phyloP scores from a whole-genome alignment of 495 filamentous ascomycete species.

The Podospora conica region DNA sequence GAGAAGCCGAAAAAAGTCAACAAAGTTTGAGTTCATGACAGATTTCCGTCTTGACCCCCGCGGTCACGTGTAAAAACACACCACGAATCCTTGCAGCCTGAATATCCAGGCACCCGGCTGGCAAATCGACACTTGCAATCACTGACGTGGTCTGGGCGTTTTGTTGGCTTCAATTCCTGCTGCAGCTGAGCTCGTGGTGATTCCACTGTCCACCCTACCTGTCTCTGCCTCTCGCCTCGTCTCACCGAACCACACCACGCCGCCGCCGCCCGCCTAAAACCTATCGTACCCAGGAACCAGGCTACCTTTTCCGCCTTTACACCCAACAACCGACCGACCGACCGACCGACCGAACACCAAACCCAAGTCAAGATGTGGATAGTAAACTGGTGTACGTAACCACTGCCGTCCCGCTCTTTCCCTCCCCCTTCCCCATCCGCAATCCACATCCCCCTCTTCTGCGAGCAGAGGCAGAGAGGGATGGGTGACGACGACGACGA shows the following conservation, averaged over 20 bases:
- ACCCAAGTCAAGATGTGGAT: constrained; percentile 79
- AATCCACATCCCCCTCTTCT: neutral
- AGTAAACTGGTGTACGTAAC: constrained; percentile 84
- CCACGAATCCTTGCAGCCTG: neutral
- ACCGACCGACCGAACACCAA: neutral
- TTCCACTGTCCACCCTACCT: neutral
- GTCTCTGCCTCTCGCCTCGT: constrained; percentile 4
- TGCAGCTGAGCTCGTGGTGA: neutral
- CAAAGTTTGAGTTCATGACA: neutral
- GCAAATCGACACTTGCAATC: neutral
- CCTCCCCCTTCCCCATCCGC: neutral
- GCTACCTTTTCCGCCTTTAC: too few species aligned
- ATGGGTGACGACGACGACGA: too few species aligned
- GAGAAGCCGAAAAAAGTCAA: neutral
- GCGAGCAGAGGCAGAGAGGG: neutral
- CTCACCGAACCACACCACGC: neutral
- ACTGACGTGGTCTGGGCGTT: neutral
- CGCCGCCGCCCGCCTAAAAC: neutral
- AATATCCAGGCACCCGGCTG: neutral
- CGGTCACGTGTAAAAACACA: neutral
- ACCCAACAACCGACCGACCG: neutral
- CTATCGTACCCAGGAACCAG: neutral
- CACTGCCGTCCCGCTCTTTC: neutral
- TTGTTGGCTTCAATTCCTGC: neutral
- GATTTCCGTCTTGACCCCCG: neutral